Conservation (phyloP, 495 filamentous ascomycete species). For the Sabuloglossum arenarium region DNA sequence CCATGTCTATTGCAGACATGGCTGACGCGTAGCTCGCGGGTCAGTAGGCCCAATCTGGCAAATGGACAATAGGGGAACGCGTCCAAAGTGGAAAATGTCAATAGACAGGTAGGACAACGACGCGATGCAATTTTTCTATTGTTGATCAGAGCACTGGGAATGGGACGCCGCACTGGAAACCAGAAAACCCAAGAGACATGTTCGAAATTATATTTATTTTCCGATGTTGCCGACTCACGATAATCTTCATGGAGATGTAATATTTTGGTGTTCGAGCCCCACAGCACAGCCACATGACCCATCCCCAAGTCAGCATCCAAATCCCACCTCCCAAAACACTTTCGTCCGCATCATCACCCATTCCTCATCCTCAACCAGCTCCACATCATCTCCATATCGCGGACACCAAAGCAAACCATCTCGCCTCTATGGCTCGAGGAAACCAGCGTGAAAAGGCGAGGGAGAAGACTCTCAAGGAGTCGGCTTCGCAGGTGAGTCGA, state of each 20-base stretch:
- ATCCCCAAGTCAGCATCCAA: background rate
- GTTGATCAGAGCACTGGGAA: too few relatives aligned
- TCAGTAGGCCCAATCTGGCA: background rate
- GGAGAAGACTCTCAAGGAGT: conserved; percentile 56
- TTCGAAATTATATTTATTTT: too few relatives aligned
- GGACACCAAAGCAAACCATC: background rate
- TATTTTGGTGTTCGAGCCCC: too few relatives aligned
- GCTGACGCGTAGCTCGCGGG: background rate
- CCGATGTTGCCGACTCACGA: too few relatives aligned
- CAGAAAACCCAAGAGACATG: too few relatives aligned
- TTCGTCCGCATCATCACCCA: background rate
- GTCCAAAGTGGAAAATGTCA: background rate
- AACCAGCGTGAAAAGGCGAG: conserved; percentile 86
- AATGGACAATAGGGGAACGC: background rate
- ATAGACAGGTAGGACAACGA: too few relatives aligned
- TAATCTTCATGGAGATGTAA: too few relatives aligned
- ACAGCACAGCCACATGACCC: too few relatives aligned
- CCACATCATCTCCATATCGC: too few relatives aligned
- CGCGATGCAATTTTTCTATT: too few relatives aligned
- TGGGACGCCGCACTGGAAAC: too few relatives aligned
- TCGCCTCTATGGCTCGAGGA: conserved; percentile 53
- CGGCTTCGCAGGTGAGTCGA: conserved; percentile 28
- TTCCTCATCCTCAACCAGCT: too few relatives aligned
- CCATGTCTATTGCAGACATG: background rate
- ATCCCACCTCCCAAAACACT: background rate